Evolutionary conservation across 805 yeast species (phyloP), one percentile per base, ranked within the genome.

Genomic region (Candida namnaoensis): DNA sequence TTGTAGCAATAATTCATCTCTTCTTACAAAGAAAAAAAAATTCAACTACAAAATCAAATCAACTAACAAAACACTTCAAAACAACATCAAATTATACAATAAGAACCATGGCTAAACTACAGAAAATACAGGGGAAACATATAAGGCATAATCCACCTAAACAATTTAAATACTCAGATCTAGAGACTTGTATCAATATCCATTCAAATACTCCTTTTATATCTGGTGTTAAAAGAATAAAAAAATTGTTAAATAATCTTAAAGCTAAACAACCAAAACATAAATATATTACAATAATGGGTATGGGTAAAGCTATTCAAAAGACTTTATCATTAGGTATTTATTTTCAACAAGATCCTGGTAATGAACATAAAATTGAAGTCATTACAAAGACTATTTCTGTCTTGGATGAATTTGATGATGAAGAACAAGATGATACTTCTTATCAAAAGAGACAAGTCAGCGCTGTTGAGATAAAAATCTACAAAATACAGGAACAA

Each of bases 271-370:
- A 65, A 11, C 62, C 65, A n/a, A 61, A 58, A 15, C 63, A 64
- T 1, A 53, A 64, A 26, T 74, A 65, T 52, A 68, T 87, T 7
- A 66, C 71, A 0, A 71, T 88, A 3, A 60, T 75, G 41, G 96
- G 95, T 0, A 79, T 86, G 82, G 96, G 96, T 2, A 71, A 68
- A 42, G 74, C 90, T 9, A 76, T 83, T 9, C 78, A 72, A 38
- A 81, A 74, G 51, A 76, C 81, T 0, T 45, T 83, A n/a, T 65
- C 79, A 12, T 47, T 88, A 1, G 95, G 77, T 0, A 56, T 77
- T 26, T 72, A 78, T 51, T 82, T 80, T 53, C 74, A 74, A 49
- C 64, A 62, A 13, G 71, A 30, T 30, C n/a, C 5, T 7, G 32
- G n/a, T 30, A 62, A 69, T 35, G 69, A 72, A 8, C 65, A 72